Evolutionary conservation across 257 asterid species (phyloP).

Genomic region (Gentiana straminea): DNA sequence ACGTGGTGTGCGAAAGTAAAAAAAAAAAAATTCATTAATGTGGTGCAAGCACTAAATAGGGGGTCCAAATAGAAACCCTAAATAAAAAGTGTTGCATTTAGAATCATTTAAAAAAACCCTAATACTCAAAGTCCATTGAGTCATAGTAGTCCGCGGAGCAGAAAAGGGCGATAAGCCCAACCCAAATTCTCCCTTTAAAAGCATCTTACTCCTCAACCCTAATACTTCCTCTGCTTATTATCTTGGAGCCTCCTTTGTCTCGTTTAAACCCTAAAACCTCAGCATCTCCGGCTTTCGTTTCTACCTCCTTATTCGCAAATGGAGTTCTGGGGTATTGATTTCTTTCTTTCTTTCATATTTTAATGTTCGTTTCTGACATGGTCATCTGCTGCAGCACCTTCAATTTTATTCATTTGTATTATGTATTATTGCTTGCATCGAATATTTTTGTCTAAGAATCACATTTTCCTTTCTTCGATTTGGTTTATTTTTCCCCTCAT

Average conservation of each 20-base stretch:
- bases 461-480: neutral
- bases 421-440: neutral
- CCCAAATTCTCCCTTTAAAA: neutral
- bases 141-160: constrained; percentile 4
- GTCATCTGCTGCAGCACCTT: neutral
- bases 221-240: neutral
- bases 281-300: neutral
- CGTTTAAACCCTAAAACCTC: constrained; percentile 24
- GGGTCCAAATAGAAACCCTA: neutral
- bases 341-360: neutral
- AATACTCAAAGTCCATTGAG: neutral
- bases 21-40: too few species aligned
- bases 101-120: too few species aligned
- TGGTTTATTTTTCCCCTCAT: neutral
- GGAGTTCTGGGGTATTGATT: constrained; percentile 64
- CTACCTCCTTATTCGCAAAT: constrained; percentile 12
- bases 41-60: neutral
- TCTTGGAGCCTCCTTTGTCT: neutral
- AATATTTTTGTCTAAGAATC: neutral
- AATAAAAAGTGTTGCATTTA: too few species aligned
- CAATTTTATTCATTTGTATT: neutral
- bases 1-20: too few species aligned
- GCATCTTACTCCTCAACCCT: constrained; percentile 6
- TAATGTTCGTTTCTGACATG: neutral
- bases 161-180: neutral